Evolutionary conservation across 139 green algal genomes (phyloP).

Genomic region (Zygnema cylindricum): DNA sequence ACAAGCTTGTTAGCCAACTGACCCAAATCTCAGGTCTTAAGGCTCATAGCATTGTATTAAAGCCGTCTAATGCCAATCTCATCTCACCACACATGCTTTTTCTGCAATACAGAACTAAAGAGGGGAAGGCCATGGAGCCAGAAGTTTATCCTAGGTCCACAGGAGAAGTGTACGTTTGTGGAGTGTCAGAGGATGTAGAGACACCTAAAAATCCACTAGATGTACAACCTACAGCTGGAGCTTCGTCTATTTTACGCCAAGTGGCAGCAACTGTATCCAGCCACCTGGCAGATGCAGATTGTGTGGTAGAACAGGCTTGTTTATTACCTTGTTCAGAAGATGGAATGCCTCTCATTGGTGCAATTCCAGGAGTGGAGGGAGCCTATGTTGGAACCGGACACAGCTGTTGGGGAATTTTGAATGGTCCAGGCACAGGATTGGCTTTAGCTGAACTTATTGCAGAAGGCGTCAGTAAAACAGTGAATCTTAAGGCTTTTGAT

Average conservation of each 20-base stretch:
- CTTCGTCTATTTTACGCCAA: conserved; percentile 6
- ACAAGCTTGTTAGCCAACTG: conserved; percentile 33
- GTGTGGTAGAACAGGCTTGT: conserved; percentile 46
- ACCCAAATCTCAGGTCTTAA: conserved; percentile 48
- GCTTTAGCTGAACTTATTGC: conserved; percentile 63
- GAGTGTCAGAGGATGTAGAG: conserved; percentile 37
- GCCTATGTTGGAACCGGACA: conserved; percentile 60
- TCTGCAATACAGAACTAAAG: conserved; percentile 50
- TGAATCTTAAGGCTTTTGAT: conserved; percentile 56
- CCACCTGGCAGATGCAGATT: conserved; percentile 20
- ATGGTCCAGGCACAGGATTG: conserved; percentile 56
- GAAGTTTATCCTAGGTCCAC: conserved; percentile 60
- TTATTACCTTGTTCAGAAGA: conserved; percentile 60
- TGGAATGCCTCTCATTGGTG: conserved; percentile 62
- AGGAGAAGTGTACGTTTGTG: conserved; percentile 61
- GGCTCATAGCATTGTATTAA: conserved; percentile 45
- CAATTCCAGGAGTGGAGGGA: conserved; percentile 37
- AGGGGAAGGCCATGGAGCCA: conserved; percentile 29
- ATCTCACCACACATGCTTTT: conserved; percentile 47
- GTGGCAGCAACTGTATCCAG: conserved; percentile 44
- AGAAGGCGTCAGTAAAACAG: conserved; percentile 47
- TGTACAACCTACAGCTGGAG: conserved; percentile 24
- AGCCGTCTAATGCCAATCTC: conserved; percentile 2
- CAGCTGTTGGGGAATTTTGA: conserved; percentile 69
- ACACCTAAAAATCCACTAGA: conserved; percentile 41